Evolutionary conservation across 2,329 filamentous ascomycete species (phyloP), one percentile per base, ranked within the genome.

Genomic region (Cercospora citrullina): DNA sequence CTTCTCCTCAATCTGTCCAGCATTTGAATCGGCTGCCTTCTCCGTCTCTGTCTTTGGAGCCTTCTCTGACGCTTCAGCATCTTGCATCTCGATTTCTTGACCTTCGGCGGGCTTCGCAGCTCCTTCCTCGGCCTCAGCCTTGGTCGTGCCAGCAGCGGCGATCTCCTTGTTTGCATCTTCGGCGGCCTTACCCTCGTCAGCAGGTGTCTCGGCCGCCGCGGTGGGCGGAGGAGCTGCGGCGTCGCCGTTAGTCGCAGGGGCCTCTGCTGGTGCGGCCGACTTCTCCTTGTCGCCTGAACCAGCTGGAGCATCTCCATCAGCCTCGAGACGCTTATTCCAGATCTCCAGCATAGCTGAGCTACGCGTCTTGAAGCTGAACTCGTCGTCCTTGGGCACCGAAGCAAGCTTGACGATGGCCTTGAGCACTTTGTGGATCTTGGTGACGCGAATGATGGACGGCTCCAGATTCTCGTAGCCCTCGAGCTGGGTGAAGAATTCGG

Each of bases 361-460:
- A 62, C 95, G 90, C 72, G 89, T 84, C 83, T 95, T 96, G 87
- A 99, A 97, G 65, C 91, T 83, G 80, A 90, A 96, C 72, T 96
- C 91, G 39, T 94, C 91, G 72, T 99, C 95, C 69, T 90, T 90
- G 5, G 94, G 94, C 73, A 99, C 96, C 3, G 86, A 86, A 53
- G 90, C 87, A 8, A 99, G 85, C 83, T 97, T 97, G 75, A 97
- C 84, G 72, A 99, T 95, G 4, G 91, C 93, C 83, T 96, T 97
- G 66, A 99, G 86, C 10, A 99, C 94, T 83, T 99, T 99, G 87
- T 98, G 94, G 81, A 99, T 97, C 86, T 98, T 99, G 70, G 95
- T 99, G 14, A 84, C 85, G 71, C 92, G 89, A 75, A 98, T 97
- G 74, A 97, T 95, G 72, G 89, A 89, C 31, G 91, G 92, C 78